phyloP scores from a whole-genome alignment of 495 filamentous ascomycete species.

The Hyaloscypha hepaticicola region DNA sequence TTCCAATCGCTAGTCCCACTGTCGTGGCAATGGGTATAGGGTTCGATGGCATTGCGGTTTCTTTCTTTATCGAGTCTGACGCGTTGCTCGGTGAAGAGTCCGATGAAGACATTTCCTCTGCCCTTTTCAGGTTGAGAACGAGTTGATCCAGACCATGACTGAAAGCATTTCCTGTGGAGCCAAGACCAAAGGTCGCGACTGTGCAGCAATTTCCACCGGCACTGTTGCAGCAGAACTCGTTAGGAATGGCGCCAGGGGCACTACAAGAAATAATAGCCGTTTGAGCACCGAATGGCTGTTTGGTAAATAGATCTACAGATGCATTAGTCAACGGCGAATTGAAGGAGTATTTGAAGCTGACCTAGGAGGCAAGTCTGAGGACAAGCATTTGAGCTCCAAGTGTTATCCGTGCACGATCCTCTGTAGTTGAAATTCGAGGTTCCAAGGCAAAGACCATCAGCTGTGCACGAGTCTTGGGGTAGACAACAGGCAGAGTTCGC shows the following conservation, averaged over 20 bases:
- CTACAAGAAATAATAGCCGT: slow-evolving; percentile 2
- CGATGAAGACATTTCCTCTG: neutral
- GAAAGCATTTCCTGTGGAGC: slow-evolving; percentile 8
- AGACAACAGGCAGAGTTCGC: slow-evolving; percentile 10
- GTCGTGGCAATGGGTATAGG: neutral
- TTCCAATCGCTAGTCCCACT: slow-evolving; percentile 9
- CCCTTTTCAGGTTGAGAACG: neutral
- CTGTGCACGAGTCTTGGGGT: slow-evolving; percentile 5
- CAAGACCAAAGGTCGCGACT: neutral
- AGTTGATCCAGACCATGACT: slow-evolving; percentile 9
- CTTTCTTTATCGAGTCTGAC: neutral
- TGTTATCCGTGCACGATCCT: slow-evolving; percentile 15
- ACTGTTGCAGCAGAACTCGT: slow-evolving; percentile 9
- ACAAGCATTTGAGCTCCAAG: neutral
- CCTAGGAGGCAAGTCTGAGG: neutral
- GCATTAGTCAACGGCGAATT: neutral
- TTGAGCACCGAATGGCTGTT: neutral
- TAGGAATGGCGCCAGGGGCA: neutral
- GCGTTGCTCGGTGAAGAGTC: neutral
- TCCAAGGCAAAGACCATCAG: slow-evolving; percentile 10
- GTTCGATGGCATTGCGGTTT: neutral
- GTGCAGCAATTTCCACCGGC: slow-evolving; percentile 6
- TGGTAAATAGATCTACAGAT: slow-evolving; percentile 3
- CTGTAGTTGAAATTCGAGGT: slow-evolving; percentile 8
- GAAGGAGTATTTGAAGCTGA: neutral